phyloP scores from a whole-genome alignment of 164 flowering plant genomes.

The Paratinospora sagittata region DNA sequence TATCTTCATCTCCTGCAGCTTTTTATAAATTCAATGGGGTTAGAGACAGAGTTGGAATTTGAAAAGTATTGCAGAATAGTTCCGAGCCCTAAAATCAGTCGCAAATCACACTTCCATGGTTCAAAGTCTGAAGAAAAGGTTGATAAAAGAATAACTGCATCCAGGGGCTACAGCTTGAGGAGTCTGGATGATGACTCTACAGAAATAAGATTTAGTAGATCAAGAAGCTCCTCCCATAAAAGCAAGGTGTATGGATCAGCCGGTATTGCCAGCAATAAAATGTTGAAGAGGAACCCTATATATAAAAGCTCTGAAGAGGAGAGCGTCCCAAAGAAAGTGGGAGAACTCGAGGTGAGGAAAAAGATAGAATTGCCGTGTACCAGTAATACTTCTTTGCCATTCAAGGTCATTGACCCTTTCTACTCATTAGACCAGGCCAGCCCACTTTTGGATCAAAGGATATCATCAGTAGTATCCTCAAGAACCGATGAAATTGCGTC shows the following conservation, averaged over 20 bases:
- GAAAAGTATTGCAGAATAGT: slow-evolving; percentile 36
- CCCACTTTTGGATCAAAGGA: slow-evolving; percentile 23
- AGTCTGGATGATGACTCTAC: slow-evolving; percentile 32
- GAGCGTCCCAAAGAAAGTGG: slow-evolving; percentile 35
- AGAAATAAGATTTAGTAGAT: slow-evolving; percentile 42
- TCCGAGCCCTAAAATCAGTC: slow-evolving; percentile 49
- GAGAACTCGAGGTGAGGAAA: slow-evolving; percentile 35
- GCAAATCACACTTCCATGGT: slow-evolving; percentile 28
- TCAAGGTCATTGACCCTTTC: slow-evolving; percentile 40
- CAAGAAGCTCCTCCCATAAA: slow-evolving; percentile 49
- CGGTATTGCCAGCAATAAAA: slow-evolving; percentile 24
- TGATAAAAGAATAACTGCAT: slow-evolving; percentile 25
- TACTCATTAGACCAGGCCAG: slow-evolving; percentile 42
- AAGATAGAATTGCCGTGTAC: slow-evolving; percentile 44
- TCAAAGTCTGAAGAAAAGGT: slow-evolving; percentile 28
- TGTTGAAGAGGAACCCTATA: slow-evolving; percentile 57
- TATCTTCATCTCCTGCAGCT: slow-evolving; percentile 29
- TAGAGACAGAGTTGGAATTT: slow-evolving; percentile 47
- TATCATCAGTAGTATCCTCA: slow-evolving; percentile 4
- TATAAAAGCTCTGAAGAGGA: slow-evolving; percentile 63
- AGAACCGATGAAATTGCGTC: background rate
- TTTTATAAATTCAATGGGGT: slow-evolving; percentile 34
- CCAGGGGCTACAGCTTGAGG: slow-evolving; percentile 34
- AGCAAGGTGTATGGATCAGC: slow-evolving; percentile 28
- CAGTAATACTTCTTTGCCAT: slow-evolving; percentile 34